These are phyloP conservation scores for Tetrahymena malaccensis DNA, from an alignment of 73 alveolate genomes.

Conservation along the genomic window DNA sequence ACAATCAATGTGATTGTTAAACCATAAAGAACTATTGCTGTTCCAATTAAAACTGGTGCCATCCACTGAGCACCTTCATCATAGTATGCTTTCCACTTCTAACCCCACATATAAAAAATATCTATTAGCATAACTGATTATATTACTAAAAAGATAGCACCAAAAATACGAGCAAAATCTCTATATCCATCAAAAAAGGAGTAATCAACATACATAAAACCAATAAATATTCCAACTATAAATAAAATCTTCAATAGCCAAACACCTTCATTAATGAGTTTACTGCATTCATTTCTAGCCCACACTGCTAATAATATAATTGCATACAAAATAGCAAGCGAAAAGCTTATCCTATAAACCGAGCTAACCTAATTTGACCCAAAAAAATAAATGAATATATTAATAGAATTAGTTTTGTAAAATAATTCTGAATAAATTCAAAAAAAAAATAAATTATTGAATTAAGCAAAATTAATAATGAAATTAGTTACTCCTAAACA, in stretches of 20 bases:
- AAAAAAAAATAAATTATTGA: not conserved
- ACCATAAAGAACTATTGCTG: slow-evolving; percentile 16
- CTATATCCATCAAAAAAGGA: slow-evolving; percentile 23
- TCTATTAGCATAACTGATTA: slow-evolving; percentile 29
- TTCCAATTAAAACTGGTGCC: slow-evolving; percentile 1
- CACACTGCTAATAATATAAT: not conserved
- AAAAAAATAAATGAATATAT: not conserved
- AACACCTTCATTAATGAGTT: slow-evolving; percentile 15
- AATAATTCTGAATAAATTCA: too few relatives aligned
- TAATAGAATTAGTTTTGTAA: too few relatives aligned
- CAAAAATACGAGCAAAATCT: slow-evolving; percentile 15
- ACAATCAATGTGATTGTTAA: slow-evolving; percentile 6
- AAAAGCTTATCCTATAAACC: slow-evolving; percentile 27
- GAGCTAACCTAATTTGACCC: not conserved
- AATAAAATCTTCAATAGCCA: slow-evolving; percentile 13
- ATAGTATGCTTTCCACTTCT: slow-evolving; percentile 16
- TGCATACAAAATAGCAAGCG: slow-evolving; percentile 1
- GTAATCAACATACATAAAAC: not conserved
- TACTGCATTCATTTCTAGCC: slow-evolving; percentile 18
- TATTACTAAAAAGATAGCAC: slow-evolving; percentile 17
- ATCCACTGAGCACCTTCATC: slow-evolving; percentile 34
- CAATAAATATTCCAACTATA: not conserved
- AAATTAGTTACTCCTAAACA: not conserved
- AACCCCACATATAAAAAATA: slow-evolving; percentile 42
- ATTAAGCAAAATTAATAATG: not conserved